Evolutionary conservation across 306 rosid genomes (phyloP).

Genomic region (Rosa rugosa): DNA sequence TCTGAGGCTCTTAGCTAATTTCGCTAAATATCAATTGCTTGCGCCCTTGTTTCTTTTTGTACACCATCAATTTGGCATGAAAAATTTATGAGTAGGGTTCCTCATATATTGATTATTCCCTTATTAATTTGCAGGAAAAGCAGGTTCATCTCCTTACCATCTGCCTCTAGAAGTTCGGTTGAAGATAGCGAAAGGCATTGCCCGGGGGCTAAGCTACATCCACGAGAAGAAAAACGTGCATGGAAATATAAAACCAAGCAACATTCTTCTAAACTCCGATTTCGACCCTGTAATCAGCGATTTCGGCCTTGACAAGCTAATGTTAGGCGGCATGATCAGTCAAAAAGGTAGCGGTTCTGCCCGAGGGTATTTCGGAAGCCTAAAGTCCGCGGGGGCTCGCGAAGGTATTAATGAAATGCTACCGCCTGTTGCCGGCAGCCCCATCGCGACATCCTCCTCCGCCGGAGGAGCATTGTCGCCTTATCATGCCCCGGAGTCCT

Average conservation of each 20-base stretch:
- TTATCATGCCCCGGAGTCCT: slow-evolving; percentile 80
- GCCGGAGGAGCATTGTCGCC: slow-evolving; percentile 24
- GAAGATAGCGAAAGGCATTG: slow-evolving; percentile 77
- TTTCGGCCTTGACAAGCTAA: slow-evolving; percentile 62
- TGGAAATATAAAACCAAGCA: slow-evolving; percentile 73
- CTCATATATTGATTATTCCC: neutral
- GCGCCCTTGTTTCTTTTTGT: neutral
- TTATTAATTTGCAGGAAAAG: slow-evolving; percentile 48
- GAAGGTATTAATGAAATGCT: slow-evolving; percentile 31
- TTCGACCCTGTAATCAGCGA: slow-evolving; percentile 76
- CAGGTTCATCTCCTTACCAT: slow-evolving; percentile 53
- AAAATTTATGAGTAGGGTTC: neutral
- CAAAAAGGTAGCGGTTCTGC: slow-evolving; percentile 45
- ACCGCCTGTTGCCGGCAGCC: slow-evolving; percentile 37
- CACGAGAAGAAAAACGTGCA: slow-evolving; percentile 92
- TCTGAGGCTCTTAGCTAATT: neutral
- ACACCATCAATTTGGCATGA: neutral
- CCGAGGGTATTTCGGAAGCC: slow-evolving; percentile 41
- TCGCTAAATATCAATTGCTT: neutral
- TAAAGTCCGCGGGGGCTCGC: slow-evolving; percentile 20
- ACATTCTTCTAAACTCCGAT: slow-evolving; percentile 59
- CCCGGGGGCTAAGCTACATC: slow-evolving; percentile 67
- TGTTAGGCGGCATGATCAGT: slow-evolving; percentile 28
- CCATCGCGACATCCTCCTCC: slow-evolving; percentile 28
- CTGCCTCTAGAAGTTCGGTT: slow-evolving; percentile 55